Conservation (phyloP, 202 grass and related monocot genomes). For the Bolboschoenoplectus hybrid region DNA sequence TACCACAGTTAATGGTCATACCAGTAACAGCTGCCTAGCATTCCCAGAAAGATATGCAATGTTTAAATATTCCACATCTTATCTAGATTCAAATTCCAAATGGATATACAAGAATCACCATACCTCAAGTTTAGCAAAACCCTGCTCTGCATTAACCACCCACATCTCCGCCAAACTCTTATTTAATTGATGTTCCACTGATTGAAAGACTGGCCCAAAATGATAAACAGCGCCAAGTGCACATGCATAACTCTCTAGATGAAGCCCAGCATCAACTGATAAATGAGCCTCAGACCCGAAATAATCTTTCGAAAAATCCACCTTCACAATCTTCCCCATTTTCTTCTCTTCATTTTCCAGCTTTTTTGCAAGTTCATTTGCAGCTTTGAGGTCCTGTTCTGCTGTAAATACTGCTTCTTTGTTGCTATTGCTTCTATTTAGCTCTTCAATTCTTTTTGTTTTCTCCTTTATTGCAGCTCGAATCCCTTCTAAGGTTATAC, state of each 20-base stretch:
- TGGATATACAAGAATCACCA: background rate
- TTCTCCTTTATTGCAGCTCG: slow-evolving; percentile 51
- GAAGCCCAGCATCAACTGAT: slow-evolving; percentile 41
- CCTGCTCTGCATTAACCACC: slow-evolving; percentile 55
- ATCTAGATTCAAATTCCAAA: slow-evolving; percentile 14
- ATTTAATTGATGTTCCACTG: slow-evolving; percentile 36
- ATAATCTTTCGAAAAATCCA: slow-evolving; percentile 45
- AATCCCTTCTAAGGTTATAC: slow-evolving; percentile 45
- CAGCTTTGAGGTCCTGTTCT: slow-evolving; percentile 44
- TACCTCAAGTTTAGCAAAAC: slow-evolving; percentile 63
- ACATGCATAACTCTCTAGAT: slow-evolving; percentile 64
- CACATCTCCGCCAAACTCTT: slow-evolving; percentile 55
- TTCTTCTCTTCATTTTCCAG: slow-evolving; percentile 44
- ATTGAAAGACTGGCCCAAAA: slow-evolving; percentile 53
- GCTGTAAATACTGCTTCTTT: slow-evolving; percentile 51
- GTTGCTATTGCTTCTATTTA: slow-evolving; percentile 60
- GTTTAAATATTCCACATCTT: background rate
- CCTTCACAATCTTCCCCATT: slow-evolving; percentile 29
- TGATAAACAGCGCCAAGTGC: slow-evolving; percentile 60
- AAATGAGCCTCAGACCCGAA: slow-evolving; percentile 49
- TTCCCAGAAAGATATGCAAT: slow-evolving; percentile 26
- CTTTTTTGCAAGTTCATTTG: slow-evolving; percentile 43
- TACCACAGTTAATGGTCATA: background rate
- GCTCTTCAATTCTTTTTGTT: slow-evolving; percentile 47
- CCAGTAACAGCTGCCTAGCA: background rate